Conservation (phyloP, 2,329 filamentous ascomycete genomes). For the Colletotrichum sp. region DNA sequence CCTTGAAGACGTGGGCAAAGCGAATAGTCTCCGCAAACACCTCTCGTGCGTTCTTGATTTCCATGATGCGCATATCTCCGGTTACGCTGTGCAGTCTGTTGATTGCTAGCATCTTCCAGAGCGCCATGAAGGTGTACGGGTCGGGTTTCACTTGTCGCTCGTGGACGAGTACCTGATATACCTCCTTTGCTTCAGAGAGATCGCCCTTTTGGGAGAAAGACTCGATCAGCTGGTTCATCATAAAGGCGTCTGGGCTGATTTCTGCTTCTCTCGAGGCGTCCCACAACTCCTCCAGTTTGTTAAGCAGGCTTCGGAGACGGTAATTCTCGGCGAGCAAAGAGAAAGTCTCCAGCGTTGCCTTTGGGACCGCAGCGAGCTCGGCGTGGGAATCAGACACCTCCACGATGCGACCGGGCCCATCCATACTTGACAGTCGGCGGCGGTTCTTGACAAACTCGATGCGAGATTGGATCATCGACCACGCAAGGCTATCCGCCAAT, state of each 20-base stretch:
- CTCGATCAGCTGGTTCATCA: constrained; percentile 80
- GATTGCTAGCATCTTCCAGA: constrained; percentile 65
- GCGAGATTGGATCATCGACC: constrained; percentile 77
- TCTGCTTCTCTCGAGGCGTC: constrained; percentile 66
- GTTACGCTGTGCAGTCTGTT: constrained; percentile 50
- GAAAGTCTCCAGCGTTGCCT: constrained; percentile 79
- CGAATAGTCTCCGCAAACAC: constrained; percentile 56
- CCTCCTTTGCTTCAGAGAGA: constrained; percentile 55
- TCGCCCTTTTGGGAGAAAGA: constrained; percentile 67
- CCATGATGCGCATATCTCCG: constrained; percentile 29
- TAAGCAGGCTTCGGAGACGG: constrained; percentile 62
- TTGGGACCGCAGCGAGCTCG: constrained; percentile 43
- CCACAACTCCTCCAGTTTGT: constrained; percentile 64
- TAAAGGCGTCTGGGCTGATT: constrained; percentile 72
- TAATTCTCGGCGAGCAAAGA: constrained; percentile 77
- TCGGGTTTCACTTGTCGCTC: constrained; percentile 62
- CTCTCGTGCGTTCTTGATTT: constrained; percentile 40
- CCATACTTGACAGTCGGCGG: constrained; percentile 32
- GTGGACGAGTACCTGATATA: constrained; percentile 60
- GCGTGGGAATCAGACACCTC: constrained; percentile 9
- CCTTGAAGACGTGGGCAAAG: constrained; percentile 49
- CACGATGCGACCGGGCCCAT: constrained; percentile 30
- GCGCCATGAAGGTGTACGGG: constrained; percentile 69
- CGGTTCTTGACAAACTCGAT: constrained; percentile 65
- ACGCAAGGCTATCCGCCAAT: constrained; percentile 72